Percentiles rank a stretch among this genome's conserved stretches.
Evolutionary conservation across 805 yeast species (phyloP).

Genomic region (Hanseniaspora lachancei): DNA sequence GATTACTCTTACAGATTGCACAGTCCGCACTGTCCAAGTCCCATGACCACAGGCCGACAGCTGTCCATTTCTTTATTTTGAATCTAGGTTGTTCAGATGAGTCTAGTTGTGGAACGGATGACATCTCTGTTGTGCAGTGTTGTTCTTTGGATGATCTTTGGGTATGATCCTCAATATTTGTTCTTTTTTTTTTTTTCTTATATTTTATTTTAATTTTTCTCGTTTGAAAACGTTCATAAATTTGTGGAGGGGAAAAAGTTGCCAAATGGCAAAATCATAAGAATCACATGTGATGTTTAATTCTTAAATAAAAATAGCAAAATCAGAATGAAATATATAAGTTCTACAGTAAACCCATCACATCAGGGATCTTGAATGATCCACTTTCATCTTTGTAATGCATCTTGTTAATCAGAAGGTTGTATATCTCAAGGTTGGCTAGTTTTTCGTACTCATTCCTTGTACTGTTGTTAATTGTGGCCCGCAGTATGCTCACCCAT

Average conservation of each 20-base stretch:
- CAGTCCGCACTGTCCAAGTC: constrained; percentile 90
- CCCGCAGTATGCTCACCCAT: background rate
- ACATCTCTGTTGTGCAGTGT: background rate
- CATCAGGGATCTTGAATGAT: background rate
- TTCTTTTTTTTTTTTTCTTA: too few relatives aligned
- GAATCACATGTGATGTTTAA: too few relatives aligned
- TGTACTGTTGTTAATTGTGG: background rate
- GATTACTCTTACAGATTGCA: constrained; percentile 94
- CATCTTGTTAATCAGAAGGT: background rate
- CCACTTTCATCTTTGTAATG: background rate
- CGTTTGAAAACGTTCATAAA: too few relatives aligned
- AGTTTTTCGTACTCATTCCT: background rate
- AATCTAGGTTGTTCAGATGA: constrained; percentile 43
- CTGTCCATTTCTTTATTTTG: constrained; percentile 95
- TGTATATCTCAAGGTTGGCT: background rate
- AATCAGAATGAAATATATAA: too few relatives aligned
- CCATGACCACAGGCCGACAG: constrained; percentile 99
- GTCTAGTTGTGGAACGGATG: constrained; percentile 13
- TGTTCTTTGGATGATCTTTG: background rate
- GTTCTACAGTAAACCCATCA: background rate
- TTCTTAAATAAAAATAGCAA: too few relatives aligned
- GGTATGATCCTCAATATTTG: too few relatives aligned
- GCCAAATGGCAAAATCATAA: too few relatives aligned
- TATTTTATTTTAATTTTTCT: too few relatives aligned
- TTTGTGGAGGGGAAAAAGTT: too few relatives aligned